Evolutionary conservation across 805 yeast genomes (phyloP), one percentile per base, ranked within the genome.

Genomic region (Grigorovia jiainica): DNA sequence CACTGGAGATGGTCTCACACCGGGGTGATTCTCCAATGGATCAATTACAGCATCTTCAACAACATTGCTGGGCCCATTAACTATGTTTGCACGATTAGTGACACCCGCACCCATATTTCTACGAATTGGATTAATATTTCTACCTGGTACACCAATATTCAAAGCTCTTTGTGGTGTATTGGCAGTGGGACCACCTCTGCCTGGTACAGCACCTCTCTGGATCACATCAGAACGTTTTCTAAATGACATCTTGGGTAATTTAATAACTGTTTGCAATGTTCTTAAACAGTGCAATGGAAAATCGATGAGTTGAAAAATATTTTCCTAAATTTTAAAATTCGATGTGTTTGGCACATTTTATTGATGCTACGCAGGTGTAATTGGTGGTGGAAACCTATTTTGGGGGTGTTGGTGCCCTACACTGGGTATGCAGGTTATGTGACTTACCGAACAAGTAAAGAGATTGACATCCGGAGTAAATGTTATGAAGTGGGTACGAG

Each of bases 1-100:
- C 0, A 60, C 57, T 2, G 80, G 65, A 0, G 97, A 87, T 0
- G 97, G 95, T 47, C 79, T 71, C 2, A 83, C 67, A 3, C 83
- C 87, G 0, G 79, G 79, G 56, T 78, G 64, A 15, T 42, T 39
- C 9, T 43, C 38, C 30, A 38, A 39, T n/a, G 41, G 24, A 17
- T 19, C 29, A 23, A 11, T n/a, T 15, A 9, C 27, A n/a, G 25
- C 30, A 5, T 9, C n/a, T 21, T 20, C 17, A n/a, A n/a, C n/a
- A n/a, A n/a, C n/a, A n/a, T n/a, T n/a, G n/a, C n/a, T n/a, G n/a
- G n/a, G n/a, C n/a, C n/a, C n/a, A n/a, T n/a, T n/a, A n/a, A n/a
- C n/a, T n/a, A n/a, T n/a, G n/a, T n/a, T n/a, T n/a, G n/a, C n/a
- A n/a, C n/a, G 4, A 15, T 24, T 17, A 2, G 16, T 17, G 7